Evolutionary conservation across 257 asterid genomes (phyloP).

Genomic region (Cordia subcordata): DNA sequence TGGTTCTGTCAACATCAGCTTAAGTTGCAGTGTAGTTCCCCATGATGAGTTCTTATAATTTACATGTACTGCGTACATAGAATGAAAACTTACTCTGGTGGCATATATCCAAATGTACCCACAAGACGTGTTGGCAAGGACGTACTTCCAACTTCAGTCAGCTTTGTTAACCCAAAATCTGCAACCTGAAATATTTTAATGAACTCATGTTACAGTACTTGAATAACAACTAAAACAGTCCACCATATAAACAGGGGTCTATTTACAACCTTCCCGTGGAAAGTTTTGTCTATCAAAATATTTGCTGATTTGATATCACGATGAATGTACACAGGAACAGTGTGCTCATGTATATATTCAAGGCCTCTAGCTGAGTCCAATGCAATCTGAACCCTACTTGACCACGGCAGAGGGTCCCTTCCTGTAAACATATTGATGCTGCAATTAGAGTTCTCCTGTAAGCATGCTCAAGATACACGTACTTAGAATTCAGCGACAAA

Average conservation of each 20-base stretch:
- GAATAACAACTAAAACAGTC: background rate
- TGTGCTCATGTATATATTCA: conserved; percentile 90
- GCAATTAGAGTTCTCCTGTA: too few species aligned
- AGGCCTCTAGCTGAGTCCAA: conserved; percentile 96
- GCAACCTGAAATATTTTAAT: conserved; percentile 45
- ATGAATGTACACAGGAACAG: conserved; percentile 81
- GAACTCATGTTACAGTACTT: background rate
- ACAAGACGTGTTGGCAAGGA: conserved; percentile 75
- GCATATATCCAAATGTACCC: conserved; percentile 90
- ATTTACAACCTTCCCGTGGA: conserved; percentile 71
- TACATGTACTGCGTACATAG: too few species aligned
- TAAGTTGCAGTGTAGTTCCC: too few species aligned
- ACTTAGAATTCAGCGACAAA: background rate
- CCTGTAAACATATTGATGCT: conserved; percentile 31
- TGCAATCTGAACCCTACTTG: conserved; percentile 76
- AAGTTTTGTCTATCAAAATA: conserved; percentile 66
- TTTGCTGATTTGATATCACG: conserved; percentile 81
- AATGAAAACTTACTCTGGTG: conserved; percentile 54
- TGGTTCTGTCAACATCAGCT: too few species aligned
- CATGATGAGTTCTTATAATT: too few species aligned
- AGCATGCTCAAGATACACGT: too few species aligned
- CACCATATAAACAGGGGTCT: too few species aligned
- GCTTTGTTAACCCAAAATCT: conserved; percentile 80
- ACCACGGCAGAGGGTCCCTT: conserved; percentile 56
- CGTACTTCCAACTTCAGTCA: conserved; percentile 67